Conservation (phyloP, 768 basidiomycete genomes). For the Boletus coccyginus region DNA sequence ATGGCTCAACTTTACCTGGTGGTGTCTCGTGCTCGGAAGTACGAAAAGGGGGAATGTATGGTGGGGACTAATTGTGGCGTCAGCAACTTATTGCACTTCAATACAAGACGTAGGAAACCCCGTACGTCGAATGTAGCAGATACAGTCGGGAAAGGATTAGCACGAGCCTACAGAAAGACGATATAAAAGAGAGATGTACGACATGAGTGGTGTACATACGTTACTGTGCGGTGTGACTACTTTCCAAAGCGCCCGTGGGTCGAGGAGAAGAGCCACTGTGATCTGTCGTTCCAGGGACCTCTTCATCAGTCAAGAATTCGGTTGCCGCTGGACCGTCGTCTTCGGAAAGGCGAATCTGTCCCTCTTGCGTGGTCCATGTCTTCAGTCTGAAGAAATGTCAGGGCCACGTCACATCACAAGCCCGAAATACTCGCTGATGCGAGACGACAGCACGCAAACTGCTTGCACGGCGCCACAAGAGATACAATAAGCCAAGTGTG, state of each 20-base stretch:
- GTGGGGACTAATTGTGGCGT: neutral
- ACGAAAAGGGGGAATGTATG: neutral
- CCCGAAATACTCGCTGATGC: conserved; percentile 47
- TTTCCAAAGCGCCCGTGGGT: conserved; percentile 8
- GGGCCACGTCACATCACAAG: neutral
- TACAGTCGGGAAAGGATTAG: neutral
- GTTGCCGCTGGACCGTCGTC: conserved; percentile 72
- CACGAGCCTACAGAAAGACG: neutral
- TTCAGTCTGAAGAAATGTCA: conserved; percentile 45
- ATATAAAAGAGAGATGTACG: neutral
- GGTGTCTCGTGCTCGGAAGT: neutral
- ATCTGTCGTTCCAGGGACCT: conserved; percentile 38
- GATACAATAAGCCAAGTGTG: conserved; percentile 53
- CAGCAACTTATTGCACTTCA: neutral
- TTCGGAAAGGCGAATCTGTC: conserved; percentile 62
- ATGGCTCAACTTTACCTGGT: neutral
- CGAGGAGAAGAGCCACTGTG: conserved; percentile 24
- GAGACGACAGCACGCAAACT: conserved; percentile 56
- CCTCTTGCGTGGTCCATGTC: conserved; percentile 51
- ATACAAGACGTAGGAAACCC: neutral
- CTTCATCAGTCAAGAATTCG: conserved; percentile 62
- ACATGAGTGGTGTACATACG: neutral
- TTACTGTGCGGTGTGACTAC: conserved; percentile 1
- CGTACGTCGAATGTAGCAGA: conserved; percentile 4
- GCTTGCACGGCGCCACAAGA: conserved; percentile 63